Conservation (phyloP, 257 asterid genomes). For the Solanum chilense region DNA sequence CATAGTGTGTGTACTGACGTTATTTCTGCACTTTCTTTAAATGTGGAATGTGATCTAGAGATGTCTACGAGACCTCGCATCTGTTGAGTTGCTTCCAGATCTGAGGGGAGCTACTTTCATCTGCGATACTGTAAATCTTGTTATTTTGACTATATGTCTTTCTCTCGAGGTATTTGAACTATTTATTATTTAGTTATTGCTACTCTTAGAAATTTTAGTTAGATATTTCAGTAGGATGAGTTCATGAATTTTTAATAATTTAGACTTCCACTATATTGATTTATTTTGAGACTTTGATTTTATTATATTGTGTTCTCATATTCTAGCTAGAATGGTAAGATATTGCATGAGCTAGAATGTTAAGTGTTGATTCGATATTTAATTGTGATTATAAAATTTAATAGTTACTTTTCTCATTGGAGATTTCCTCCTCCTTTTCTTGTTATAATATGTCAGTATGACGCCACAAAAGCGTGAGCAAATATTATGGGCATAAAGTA, state of each 20-base stretch:
- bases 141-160: neutral
- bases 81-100: neutral
- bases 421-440: neutral
- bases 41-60: neutral
- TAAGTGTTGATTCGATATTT: neutral
- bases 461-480: neutral
- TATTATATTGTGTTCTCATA: no score
- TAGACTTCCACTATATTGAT: no score
- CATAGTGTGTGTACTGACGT: neutral
- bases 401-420: neutral
- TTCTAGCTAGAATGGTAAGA: no score
- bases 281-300: neutral
- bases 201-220: no score
- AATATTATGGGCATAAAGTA: neutral
- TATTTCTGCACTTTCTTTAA: no score
- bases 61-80: neutral
- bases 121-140: rapidly evolving
- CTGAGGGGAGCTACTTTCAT: neutral
- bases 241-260: no score
- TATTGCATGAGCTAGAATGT: neutral
- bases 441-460: neutral
- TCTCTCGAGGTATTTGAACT: neutral
- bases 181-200: neutral
- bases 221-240: no score
- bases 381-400: no score